Evolutionary conservation across 192 early-diverging fungal species (phyloP), one percentile per base, ranked within the genome.

Genomic region (Coemansia asiatica): DNA sequence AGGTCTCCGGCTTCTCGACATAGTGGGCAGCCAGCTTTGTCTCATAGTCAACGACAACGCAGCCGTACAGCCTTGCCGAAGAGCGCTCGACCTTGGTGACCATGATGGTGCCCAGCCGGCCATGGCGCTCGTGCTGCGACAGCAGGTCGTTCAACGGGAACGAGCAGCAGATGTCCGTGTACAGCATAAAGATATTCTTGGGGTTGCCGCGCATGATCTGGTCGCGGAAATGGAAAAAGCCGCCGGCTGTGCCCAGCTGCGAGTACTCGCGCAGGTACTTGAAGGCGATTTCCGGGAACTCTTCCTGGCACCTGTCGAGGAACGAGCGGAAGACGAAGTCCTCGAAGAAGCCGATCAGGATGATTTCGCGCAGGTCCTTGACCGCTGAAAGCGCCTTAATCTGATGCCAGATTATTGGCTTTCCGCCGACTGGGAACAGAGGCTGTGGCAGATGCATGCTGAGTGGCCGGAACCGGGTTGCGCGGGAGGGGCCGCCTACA

Each of bases 221-320:
- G 76, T 99, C 95, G 68, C 97, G 92, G 89, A 99, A 99, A 77
- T 99, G 97, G 85, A 94, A 96, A 65, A 99, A 80, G 25, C 95
- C 95, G 62, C 97, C 97, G 44, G 92, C 97, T 16, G 97, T 99
- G 18, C 97, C 97, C 44, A 99, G 83, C 13, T 94, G 88, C 70
- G 93, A 92, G 83, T 97, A 99, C 84, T 99, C 97, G 56, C 95
- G 92, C 68, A 99, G 85, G 78, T 99, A 99, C 60, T 95, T 89
- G 76, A 98, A 91, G 28, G 90, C 76, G 64, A 97, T 84, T 26
- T 84, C 75, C 50, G 92, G 91, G 75, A 93, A 99, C 71, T 97
- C 93, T 47, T 89, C 86, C 56, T 92, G 85, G 63, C 92, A 90
- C 63, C 92, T 85, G 54, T 90, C 88, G 46, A 99, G 77, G 79